These are phyloP conservation scores for Arachnomyces sp. DNA, from an alignment of 2,329 filamentous ascomycete species.

Conservation along the genomic window DNA sequence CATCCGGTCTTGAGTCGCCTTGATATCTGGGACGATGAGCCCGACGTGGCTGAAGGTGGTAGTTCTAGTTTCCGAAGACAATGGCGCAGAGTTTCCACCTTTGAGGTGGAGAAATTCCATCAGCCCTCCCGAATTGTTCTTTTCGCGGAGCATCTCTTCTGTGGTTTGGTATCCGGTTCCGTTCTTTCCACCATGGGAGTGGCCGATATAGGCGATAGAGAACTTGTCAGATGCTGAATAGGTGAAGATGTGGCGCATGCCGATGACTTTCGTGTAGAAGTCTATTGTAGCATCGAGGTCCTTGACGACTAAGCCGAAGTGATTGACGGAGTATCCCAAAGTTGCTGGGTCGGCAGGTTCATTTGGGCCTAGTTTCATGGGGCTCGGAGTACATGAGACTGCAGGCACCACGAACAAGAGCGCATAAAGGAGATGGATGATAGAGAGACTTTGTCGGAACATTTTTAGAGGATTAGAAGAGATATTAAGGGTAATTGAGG, in stretches of 20 bases:
- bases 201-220: conserved; percentile 2
- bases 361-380: not conserved
- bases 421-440: too few relatives aligned
- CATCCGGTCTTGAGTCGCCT: conserved; percentile 14
- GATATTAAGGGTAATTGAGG: too few relatives aligned
- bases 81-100: conserved; percentile 10
- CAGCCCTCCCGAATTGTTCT: conserved; percentile 12
- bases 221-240: not conserved
- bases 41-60: conserved; percentile 28
- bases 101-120: conserved; percentile 23
- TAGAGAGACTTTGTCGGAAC: too few relatives aligned
- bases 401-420: too few relatives aligned
- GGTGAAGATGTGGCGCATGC: conserved; percentile 4
- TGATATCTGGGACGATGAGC: conserved; percentile 25
- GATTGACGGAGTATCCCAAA: conserved; percentile 1
- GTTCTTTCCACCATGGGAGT: conserved; percentile 2
- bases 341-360: not conserved
- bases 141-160: conserved; percentile 24
- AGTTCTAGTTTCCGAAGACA: conserved; percentile 11
- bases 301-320: conserved; percentile 2
- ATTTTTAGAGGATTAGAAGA: too few relatives aligned
- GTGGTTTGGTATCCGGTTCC: conserved; percentile 7
- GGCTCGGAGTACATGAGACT: too few relatives aligned
- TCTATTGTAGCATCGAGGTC: not conserved
- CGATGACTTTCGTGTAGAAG: conserved; percentile 2